Evolutionary conservation across 176 grass and related monocot genomes (phyloP).

Genomic region (Rhynchospora pubera): DNA sequence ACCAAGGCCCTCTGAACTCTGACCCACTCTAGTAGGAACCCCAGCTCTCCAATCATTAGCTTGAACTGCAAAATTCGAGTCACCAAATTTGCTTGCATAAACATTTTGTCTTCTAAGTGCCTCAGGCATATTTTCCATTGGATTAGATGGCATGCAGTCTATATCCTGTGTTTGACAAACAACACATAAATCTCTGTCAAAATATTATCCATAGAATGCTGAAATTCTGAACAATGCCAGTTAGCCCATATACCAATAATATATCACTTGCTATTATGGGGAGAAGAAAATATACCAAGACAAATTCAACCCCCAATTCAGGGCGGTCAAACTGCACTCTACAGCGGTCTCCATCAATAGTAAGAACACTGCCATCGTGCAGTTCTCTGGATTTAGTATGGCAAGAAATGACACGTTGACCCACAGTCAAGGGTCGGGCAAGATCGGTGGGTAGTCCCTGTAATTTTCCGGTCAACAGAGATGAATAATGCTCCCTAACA

Average conservation of each 20-base stretch:
- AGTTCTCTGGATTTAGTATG: slow-evolving; percentile 91
- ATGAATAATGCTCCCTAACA: slow-evolving; percentile 67
- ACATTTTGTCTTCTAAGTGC: slow-evolving; percentile 49
- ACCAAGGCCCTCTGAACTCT: background rate
- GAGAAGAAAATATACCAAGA: slow-evolving; percentile 18
- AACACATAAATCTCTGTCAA: background rate
- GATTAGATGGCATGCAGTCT: slow-evolving; percentile 81
- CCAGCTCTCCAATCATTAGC: background rate
- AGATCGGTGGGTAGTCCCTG: slow-evolving; percentile 76
- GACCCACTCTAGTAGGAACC: background rate
- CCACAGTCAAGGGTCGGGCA: slow-evolving; percentile 62
- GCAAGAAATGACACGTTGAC: slow-evolving; percentile 68
- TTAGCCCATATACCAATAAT: background rate
- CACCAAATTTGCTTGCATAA: slow-evolving; percentile 47
- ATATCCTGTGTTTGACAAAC: slow-evolving; percentile 52
- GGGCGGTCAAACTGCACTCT: slow-evolving; percentile 85
- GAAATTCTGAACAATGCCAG: background rate
- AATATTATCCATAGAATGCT: background rate
- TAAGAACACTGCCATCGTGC: slow-evolving; percentile 76
- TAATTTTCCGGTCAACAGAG: slow-evolving; percentile 60
- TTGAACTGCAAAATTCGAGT: background rate
- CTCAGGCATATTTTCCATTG: slow-evolving; percentile 73
- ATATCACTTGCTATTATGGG: background rate
- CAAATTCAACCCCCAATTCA: slow-evolving; percentile 71
- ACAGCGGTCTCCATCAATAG: slow-evolving; percentile 43